Conservation (phyloP, 2,329 filamentous ascomycete genomes). For the Colletotrichum filicis region DNA sequence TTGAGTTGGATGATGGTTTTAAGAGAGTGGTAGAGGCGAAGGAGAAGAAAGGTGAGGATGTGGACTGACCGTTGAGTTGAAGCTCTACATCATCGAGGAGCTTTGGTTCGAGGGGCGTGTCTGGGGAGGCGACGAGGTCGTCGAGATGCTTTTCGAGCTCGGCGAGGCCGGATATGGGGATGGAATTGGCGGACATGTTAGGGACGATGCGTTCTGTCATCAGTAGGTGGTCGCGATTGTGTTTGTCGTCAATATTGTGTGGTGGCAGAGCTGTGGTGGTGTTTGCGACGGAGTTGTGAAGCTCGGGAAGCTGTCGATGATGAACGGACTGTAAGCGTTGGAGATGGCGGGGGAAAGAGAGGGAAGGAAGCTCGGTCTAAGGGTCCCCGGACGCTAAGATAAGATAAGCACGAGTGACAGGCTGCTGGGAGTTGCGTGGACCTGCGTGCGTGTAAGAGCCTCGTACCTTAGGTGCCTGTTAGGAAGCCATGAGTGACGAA, state of each 20-base stretch:
- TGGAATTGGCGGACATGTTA: constrained; percentile 50
- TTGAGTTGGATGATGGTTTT: too few relatives aligned
- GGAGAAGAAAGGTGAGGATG: background rate
- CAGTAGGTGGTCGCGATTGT: background rate
- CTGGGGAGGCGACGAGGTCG: constrained; percentile 56
- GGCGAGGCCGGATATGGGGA: constrained; percentile 62
- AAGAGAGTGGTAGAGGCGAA: too few relatives aligned
- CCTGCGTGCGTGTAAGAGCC: background rate
- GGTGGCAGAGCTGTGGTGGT: background rate
- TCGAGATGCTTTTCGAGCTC: constrained; percentile 66
- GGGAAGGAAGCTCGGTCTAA: constrained; percentile 7
- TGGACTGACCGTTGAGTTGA: constrained; percentile 62
- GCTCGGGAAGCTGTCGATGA: background rate
- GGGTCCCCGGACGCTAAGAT: constrained; percentile 29
- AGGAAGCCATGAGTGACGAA: background rate
- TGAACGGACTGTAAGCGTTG: background rate
- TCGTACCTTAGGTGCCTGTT: background rate
- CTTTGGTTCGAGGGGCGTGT: constrained; percentile 55
- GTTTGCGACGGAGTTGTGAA: background rate
- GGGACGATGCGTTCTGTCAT: constrained; percentile 49
- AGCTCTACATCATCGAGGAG: constrained; percentile 70
- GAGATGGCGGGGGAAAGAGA: constrained; percentile 13
- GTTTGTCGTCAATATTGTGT: constrained; percentile 33
- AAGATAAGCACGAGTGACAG: constrained; percentile 9
- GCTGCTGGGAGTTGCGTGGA: background rate